phyloP scores from a whole-genome alignment of 257 asterid genomes.

The Salvia hispanica region DNA sequence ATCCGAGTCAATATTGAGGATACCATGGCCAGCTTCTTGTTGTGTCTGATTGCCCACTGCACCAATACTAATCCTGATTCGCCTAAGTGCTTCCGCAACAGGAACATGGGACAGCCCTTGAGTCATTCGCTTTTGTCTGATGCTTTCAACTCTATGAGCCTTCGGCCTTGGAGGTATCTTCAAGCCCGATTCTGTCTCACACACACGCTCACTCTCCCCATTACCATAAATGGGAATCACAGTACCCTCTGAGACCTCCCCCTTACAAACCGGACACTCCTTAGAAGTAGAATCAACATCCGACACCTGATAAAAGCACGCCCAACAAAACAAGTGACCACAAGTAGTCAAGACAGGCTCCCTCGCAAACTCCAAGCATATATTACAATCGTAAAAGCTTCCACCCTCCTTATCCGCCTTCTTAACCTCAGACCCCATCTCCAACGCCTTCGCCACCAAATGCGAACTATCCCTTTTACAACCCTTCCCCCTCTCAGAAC shows the following conservation, averaged over 20 bases:
- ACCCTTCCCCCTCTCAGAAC: conserved; percentile 48
- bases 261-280: conserved; percentile 78
- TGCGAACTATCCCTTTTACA: conserved; percentile 72
- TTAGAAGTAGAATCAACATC: conserved; percentile 55
- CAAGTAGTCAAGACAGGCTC: conserved; percentile 74
- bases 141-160: conserved; percentile 63
- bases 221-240: conserved; percentile 58
- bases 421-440: conserved; percentile 51
- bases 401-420: conserved; percentile 55
- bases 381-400: conserved; percentile 68
- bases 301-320: conserved; percentile 66
- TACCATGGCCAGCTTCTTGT: conserved; percentile 32
- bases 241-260: conserved; percentile 45
- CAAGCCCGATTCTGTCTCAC: conserved; percentile 43
- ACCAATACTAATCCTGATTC: conserved; percentile 50
- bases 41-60: conserved; percentile 42
- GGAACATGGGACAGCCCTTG: conserved; percentile 51
- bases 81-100: conserved; percentile 54
- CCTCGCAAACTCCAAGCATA: conserved; percentile 69
- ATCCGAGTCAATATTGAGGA: conserved; percentile 28
- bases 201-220: conserved; percentile 35
- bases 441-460: conserved; percentile 82
- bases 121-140: conserved; percentile 48
- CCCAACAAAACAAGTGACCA: conserved; percentile 81
- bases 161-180: conserved; percentile 73